Evolutionary conservation across 129 eudicot species (phyloP).

Genomic region (Pseudognaphalium luteoalbum): DNA sequence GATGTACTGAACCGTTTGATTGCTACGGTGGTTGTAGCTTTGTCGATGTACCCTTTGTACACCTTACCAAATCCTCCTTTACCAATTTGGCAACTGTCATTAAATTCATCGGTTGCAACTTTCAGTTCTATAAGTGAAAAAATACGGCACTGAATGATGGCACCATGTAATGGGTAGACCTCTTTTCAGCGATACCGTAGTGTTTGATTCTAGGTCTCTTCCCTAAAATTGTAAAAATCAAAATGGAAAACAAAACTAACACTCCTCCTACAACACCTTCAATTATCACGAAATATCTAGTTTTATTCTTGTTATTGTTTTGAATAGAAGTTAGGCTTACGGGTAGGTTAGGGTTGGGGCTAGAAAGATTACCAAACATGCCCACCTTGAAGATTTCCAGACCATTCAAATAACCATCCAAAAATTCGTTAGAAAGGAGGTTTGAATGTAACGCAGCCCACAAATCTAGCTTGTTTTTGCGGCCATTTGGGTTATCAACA

Average conservation of each 20-base stretch:
- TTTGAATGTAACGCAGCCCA: conserved; percentile 32
- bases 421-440: neutral
- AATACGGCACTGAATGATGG: conserved; percentile 1
- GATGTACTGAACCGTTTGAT: conserved; percentile 26
- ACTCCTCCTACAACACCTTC: conserved; percentile 34
- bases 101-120: neutral
- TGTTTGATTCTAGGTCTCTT: conserved; percentile 17
- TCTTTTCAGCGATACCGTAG: neutral
- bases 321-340: too few species aligned
- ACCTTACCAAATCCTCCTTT: neutral
- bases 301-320: neutral
- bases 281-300: conserved; percentile 2
- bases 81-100: neutral
- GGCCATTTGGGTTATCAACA: neutral
- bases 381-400: conserved; percentile 52
- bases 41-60: neutral
- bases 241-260: conserved; percentile 16
- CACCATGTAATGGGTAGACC: conserved; percentile 9
- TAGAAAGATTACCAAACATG: neutral
- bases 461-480: conserved; percentile 22
- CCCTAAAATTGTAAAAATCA: conserved; percentile 23
- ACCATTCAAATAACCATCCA: conserved; percentile 37
- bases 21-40: neutral
- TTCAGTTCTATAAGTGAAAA: neutral
- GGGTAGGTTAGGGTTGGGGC: neutral